Evolutionary conservation across 2,329 filamentous ascomycete species (phyloP).

Genomic region (Colletotrichum gloeosporioides): DNA sequence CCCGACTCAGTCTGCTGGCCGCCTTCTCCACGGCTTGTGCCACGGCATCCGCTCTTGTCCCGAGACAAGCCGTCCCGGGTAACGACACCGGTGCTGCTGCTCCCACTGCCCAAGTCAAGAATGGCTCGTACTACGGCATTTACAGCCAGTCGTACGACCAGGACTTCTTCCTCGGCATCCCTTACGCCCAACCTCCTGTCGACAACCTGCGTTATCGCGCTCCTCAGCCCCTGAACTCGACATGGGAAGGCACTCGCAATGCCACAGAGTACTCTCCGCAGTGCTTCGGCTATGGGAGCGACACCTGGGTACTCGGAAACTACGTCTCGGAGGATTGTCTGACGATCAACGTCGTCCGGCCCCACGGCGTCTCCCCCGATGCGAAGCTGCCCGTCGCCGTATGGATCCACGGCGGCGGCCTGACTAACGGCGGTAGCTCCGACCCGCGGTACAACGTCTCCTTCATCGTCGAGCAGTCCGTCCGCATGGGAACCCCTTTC

Average conservation of each 20-base stretch:
- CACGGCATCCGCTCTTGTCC: constrained; percentile 11
- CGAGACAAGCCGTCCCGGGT: not conserved
- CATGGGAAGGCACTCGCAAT: constrained; percentile 43
- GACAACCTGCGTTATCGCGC: constrained; percentile 58
- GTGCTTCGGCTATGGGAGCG: constrained; percentile 56
- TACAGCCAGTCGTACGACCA: constrained; percentile 45
- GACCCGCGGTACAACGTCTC: constrained; percentile 66
- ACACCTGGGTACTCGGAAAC: constrained; percentile 29
- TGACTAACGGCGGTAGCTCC: constrained; percentile 27
- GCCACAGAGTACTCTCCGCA: constrained; percentile 52
- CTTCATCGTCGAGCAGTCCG: constrained; percentile 58
- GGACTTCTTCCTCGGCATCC: constrained; percentile 60
- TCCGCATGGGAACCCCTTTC: constrained; percentile 51
- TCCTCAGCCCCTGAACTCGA: constrained; percentile 53
- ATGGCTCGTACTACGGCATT: constrained; percentile 44
- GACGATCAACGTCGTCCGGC: constrained; percentile 33
- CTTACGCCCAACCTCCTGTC: constrained; percentile 58
- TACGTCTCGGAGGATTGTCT: constrained; percentile 34
- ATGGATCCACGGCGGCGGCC: constrained; percentile 59
- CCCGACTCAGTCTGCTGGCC: constrained; percentile 6
- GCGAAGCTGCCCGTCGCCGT: constrained; percentile 60
- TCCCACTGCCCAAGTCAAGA: constrained; percentile 12
- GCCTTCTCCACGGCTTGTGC: constrained; percentile 10
- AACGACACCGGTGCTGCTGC: not conserved
- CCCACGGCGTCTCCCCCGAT: constrained; percentile 29